Evolutionary conservation across 225 moss, liverwort and hornwort species (phyloP).

Genomic region (Physcomitrium patens): DNA sequence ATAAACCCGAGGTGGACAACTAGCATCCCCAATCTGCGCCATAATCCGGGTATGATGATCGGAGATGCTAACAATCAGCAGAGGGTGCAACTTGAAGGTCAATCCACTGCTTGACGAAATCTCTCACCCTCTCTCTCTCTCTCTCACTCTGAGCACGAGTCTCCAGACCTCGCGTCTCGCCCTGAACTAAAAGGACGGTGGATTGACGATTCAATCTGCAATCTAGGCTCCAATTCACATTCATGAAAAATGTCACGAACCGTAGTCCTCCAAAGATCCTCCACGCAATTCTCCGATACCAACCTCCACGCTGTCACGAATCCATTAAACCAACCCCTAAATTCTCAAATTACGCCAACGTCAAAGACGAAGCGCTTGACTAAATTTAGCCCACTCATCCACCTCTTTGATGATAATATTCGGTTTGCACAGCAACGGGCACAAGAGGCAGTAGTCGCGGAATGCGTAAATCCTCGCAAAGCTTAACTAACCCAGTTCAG

Average conservation of each 20-base stretch:
- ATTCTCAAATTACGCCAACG: not conserved
- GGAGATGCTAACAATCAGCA: slow-evolving; percentile 95
- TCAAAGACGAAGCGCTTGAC: too few species aligned
- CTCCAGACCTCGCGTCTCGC: not conserved
- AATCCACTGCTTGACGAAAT: slow-evolving; percentile 99
- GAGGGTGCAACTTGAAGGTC: slow-evolving; percentile 96
- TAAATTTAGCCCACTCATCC: too few species aligned
- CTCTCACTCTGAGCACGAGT: not conserved
- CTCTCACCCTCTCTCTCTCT: slow-evolving; percentile 17
- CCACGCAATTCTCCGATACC: too few species aligned
- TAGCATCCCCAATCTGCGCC: slow-evolving; percentile 67
- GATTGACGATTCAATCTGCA: not conserved
- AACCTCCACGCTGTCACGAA: not conserved
- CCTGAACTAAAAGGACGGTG: not conserved
- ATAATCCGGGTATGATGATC: slow-evolving; percentile 96
- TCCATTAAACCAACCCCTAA: not conserved
- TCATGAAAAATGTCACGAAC: not conserved
- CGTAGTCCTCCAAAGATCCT: too few species aligned
- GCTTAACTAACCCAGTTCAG: too few species aligned
- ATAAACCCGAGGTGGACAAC: slow-evolving; percentile 42
- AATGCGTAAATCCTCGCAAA: too few species aligned
- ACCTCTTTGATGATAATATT: too few species aligned
- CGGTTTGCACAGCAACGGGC: too few species aligned
- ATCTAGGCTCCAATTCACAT: not conserved
- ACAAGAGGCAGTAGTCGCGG: too few species aligned